These are phyloP conservation scores for Chromera velia DNA, from an alignment of 73 alveolate genomes.

Conservation along the genomic window DNA sequence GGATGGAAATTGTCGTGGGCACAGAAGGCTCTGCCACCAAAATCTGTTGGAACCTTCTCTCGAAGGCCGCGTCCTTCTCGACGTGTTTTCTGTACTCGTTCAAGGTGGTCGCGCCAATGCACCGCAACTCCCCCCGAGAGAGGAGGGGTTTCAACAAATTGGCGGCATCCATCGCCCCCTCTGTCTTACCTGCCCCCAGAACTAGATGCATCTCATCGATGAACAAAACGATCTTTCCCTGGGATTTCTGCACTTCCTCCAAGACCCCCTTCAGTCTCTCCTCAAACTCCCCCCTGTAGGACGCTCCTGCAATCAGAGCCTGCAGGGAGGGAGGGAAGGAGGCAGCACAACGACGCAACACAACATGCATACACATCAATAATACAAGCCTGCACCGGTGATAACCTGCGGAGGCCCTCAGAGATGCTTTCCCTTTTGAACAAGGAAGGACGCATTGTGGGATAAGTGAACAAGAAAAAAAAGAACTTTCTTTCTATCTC, in stretches of 20 bases:
- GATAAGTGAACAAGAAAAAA: too few species aligned
- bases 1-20: conserved; percentile 22
- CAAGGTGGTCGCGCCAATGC: conserved; percentile 4
- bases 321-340: too few species aligned
- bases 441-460: too few species aligned
- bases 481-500: too few species aligned
- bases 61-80: not conserved
- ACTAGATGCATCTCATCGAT: conserved; percentile 1
- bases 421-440: too few species aligned
- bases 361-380: too few species aligned
- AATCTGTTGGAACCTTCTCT: not conserved
- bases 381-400: too few species aligned
- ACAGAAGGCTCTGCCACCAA: conserved; percentile 10
- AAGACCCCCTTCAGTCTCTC: not conserved
- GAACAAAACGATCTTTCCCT: not conserved
- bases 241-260: not conserved
- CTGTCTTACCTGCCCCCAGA: not conserved
- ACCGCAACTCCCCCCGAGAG: not conserved
- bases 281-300: not conserved
- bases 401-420: too few species aligned
- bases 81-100: not conserved
- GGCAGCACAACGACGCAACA: too few species aligned
- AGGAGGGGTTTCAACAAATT: not conserved
- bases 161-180: conserved; percentile 3
- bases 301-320: not conserved